Evolutionary conservation across 2,329 filamentous ascomycete species (phyloP).

Genomic region (Akanthomyces lecanii): DNA sequence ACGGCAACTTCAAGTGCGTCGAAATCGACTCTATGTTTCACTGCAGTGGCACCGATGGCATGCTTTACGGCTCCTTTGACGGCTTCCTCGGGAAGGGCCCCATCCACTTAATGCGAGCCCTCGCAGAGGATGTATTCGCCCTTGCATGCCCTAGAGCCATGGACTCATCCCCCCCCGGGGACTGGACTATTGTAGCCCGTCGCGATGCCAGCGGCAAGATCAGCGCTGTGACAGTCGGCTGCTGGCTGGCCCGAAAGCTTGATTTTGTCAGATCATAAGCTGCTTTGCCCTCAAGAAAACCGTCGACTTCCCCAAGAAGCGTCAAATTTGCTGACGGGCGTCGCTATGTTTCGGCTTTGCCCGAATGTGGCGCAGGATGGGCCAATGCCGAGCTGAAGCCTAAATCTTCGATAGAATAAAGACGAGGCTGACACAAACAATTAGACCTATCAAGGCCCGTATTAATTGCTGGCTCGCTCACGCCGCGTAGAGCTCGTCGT

Average conservation of each 20-base stretch:
- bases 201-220: slow-evolving; percentile 25
- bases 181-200: slow-evolving; percentile 39
- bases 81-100: slow-evolving; percentile 39
- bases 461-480: neutral
- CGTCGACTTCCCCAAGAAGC: neutral
- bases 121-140: slow-evolving; percentile 37
- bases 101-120: slow-evolving; percentile 32
- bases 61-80: slow-evolving; percentile 40
- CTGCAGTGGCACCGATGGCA: slow-evolving; percentile 29
- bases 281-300: too few species aligned
- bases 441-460: neutral
- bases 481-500: neutral
- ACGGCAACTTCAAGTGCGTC: slow-evolving; percentile 32
- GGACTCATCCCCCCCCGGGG: slow-evolving; percentile 38
- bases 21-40: slow-evolving; percentile 36
- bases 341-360: neutral
- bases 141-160: slow-evolving; percentile 36
- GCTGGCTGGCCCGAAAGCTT: slow-evolving; percentile 35
- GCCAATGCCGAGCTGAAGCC: neutral
- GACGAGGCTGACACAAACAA: neutral
- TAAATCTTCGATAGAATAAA: neutral
- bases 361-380: neutral
- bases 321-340: neutral
- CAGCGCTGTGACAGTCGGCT: slow-evolving; percentile 32
- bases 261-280: slow-evolving; percentile 5